A percentile compares a stretch with the other conserved stretches of the same genome.
phyloP scores from a whole-genome alignment of 352 stramenopile species.

The Globisporangium abappressorium region DNA sequence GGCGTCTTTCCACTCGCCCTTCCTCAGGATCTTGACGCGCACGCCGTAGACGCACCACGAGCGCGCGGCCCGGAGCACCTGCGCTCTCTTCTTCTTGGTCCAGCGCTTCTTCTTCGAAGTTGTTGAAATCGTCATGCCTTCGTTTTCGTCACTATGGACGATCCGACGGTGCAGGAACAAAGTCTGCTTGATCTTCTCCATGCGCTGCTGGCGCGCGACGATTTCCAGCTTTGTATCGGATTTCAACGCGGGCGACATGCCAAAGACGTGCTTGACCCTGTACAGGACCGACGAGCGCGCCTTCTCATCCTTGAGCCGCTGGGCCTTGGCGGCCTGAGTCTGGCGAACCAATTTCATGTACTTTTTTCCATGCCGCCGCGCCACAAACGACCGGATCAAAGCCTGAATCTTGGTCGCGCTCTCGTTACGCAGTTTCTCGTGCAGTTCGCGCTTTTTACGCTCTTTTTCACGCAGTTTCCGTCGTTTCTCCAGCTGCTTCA shows the following conservation, averaged over 20 bases:
- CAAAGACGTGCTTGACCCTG: slow-evolving; percentile 37
- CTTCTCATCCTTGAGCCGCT: slow-evolving; percentile 44
- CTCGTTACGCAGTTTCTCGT: slow-evolving; percentile 20
- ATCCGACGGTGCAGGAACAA: slow-evolving; percentile 42
- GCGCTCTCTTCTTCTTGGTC: slow-evolving; percentile 37
- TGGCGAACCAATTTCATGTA: slow-evolving; percentile 56
- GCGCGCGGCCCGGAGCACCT: slow-evolving; percentile 30
- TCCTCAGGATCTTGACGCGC: slow-evolving; percentile 44
- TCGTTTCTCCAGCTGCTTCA: slow-evolving; percentile 34
- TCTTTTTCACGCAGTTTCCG: slow-evolving; percentile 27
- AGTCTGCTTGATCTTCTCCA: slow-evolving; percentile 42
- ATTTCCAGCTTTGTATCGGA: slow-evolving; percentile 63
- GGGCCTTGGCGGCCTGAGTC: slow-evolving; percentile 35
- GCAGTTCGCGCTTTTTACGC: slow-evolving; percentile 16
- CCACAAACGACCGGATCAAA: slow-evolving; percentile 32
- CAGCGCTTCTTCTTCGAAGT: slow-evolving; percentile 35
- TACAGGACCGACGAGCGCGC: slow-evolving; percentile 37
- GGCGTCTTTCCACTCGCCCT: slow-evolving; percentile 42
- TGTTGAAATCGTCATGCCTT: slow-evolving; percentile 15
- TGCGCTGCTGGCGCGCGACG: slow-evolving; percentile 23
- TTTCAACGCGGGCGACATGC: slow-evolving; percentile 35
- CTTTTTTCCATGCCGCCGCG: slow-evolving; percentile 28
- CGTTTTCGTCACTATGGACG: slow-evolving; percentile 6
- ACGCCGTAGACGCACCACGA: slow-evolving; percentile 56
- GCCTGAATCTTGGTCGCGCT: slow-evolving; percentile 46